A percentile compares a stretch with the other conserved stretches of the same genome.
phyloP scores from a whole-genome alignment of 208 protist genomes.

The Trypanosoma brucei region DNA sequence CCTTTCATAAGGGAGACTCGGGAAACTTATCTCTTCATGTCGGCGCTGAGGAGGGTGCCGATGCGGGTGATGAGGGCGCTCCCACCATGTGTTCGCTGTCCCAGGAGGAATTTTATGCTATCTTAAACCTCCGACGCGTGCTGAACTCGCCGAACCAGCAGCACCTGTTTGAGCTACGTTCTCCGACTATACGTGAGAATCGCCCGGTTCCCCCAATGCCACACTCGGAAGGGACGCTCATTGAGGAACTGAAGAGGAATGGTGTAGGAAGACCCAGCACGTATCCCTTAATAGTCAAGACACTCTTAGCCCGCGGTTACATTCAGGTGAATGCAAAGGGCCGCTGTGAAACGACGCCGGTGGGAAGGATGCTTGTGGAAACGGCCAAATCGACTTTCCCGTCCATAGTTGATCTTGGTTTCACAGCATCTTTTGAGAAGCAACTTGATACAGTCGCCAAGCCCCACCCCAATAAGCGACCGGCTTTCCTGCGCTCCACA shows the following conservation, averaged over 20 bases:
- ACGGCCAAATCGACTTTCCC: slow-evolving; percentile 75
- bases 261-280: slow-evolving; percentile 87
- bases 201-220: slow-evolving; percentile 55
- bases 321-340: slow-evolving; percentile 70
- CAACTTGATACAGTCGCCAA: slow-evolving; percentile 86
- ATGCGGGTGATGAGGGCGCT: slow-evolving; percentile 14
- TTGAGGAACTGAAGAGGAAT: slow-evolving; percentile 84
- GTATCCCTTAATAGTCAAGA: slow-evolving; percentile 90
- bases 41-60: slow-evolving; percentile 35
- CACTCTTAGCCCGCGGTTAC: slow-evolving; percentile 78
- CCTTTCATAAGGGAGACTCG: slow-evolving; percentile 42
- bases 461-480: slow-evolving; percentile 22
- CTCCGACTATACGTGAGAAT: slow-evolving; percentile 50
- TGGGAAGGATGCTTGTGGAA: slow-evolving; percentile 69
- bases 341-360: slow-evolving; percentile 74
- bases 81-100: slow-evolving; percentile 54
- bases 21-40: slow-evolving; percentile 14
- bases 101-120: slow-evolving; percentile 73
- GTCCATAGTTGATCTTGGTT: slow-evolving; percentile 88
- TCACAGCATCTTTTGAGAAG: slow-evolving; percentile 85
- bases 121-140: slow-evolving; percentile 35
- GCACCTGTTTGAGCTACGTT: slow-evolving; percentile 26
- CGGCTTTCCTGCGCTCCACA: slow-evolving; percentile 7
- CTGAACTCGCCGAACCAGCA: slow-evolving; percentile 8
- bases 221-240: slow-evolving; percentile 80